phyloP scores from a whole-genome alignment of 2,329 filamentous ascomycete genomes.

The Exophiala dermatitidis region DNA sequence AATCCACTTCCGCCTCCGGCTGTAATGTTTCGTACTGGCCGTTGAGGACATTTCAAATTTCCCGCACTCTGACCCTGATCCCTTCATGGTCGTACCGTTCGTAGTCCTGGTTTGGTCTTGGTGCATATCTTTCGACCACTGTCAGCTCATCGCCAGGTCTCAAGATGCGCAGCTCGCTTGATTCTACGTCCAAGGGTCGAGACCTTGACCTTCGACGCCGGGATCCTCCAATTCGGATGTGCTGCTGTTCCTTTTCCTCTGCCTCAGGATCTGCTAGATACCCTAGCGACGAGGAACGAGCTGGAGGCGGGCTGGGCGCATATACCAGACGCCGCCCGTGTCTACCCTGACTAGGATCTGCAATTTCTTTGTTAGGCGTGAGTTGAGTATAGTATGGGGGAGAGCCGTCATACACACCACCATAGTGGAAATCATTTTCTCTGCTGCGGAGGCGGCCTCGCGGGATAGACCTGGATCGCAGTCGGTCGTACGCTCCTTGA shows the following conservation, averaged over 20 bases:
- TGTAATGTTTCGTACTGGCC: background rate
- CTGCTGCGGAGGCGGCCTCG: conserved; percentile 1
- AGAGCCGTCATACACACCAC: conserved; percentile 4
- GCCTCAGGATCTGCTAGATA: conserved; percentile 2
- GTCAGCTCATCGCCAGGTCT: conserved; percentile 12
- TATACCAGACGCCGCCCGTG: background rate
- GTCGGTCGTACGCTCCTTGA: background rate
- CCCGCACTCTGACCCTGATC: conserved; percentile 24
- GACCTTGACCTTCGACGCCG: conserved; percentile 2
- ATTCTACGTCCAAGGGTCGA: conserved; percentile 5
- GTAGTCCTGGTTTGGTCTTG: conserved; percentile 19
- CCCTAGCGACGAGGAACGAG: conserved; percentile 9
- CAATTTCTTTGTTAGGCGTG: background rate
- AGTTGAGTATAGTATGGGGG: background rate
- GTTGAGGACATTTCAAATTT: conserved; percentile 17
- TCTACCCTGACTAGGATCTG: conserved; percentile 5
- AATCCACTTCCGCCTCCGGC: background rate
- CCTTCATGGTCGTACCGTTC: conserved; percentile 23
- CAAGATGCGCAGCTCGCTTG: background rate
- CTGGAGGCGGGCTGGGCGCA: conserved; percentile 12
- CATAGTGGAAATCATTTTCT: background rate
- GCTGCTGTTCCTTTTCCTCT: background rate
- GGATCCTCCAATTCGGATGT: background rate
- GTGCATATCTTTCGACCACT: conserved; percentile 12
- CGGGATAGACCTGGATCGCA: conserved; percentile 4